Base-by-base conservation (phyloP, 208 protist genomes). In the Leptomonas pyrrhocoris region DNA sequence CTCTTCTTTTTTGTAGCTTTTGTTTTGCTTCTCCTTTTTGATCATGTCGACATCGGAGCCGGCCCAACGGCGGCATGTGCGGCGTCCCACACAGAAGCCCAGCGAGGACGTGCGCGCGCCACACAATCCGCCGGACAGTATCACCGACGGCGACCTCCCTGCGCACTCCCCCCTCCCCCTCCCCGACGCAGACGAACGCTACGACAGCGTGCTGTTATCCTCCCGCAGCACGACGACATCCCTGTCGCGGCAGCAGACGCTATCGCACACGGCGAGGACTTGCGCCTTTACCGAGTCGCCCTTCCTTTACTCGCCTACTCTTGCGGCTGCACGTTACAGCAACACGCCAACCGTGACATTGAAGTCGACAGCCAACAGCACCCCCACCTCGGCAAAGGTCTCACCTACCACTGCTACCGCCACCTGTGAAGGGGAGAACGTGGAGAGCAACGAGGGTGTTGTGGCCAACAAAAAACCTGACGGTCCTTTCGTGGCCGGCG, bases 201-300 rank as follows among this genome's bases (percentile, higher is more conserved):
- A 56, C 6, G 61, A 57, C 36, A 67, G 49, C 49, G 61, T 67
- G 21, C 16, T 57, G 61, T n/a, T 67, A 2, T 57, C 60, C 31
- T 66, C 61, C 15, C 61, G 48, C 36, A 67, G 61, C 48, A 57
- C 61, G 31, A 51, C 48, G 15, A 51, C 61, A 11, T 67, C 61
- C 2, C 21, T 57, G 28, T 43, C 30, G 19, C 61, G 48, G 15
- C n/a, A 43, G 48, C 61, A 55, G 31, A 57, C 61, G 11, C 48
- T 48, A 2, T 67, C 48, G 6, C 28, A 34, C 8, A 57, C 48
- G 21, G 49, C 61, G 6, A 31, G n/a, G 11, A 48, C 34, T 0
- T 57, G 48, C 0, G 49, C 48, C 0, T 31, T 57, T 2, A 51
- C n/a, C 15, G 61, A 67, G 11, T 34, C 23, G n/a, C 48, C 61